These are phyloP conservation scores for Talaromyces atroroseus DNA, from an alignment of 2,329 filamentous ascomycete species.

Conservation along the genomic window DNA sequence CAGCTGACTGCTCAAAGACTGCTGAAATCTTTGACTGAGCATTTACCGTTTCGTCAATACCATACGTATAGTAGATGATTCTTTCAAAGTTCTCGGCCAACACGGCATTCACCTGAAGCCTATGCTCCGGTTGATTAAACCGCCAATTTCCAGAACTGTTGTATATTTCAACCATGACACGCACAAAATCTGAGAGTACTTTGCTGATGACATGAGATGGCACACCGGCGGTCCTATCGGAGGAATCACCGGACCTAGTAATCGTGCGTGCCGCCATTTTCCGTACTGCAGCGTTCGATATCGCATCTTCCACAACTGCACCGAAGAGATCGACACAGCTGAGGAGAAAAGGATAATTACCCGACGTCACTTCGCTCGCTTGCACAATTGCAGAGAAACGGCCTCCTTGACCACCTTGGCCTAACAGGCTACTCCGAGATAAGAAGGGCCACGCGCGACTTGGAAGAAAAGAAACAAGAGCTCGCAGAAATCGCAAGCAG, in stretches of 20 bases:
- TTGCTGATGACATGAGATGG: conserved; percentile 71
- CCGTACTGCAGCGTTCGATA: conserved; percentile 48
- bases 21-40: conserved; percentile 50
- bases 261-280: conserved; percentile 30
- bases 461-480: conserved; percentile 66
- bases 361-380: conserved; percentile 71
- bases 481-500: conserved; percentile 74
- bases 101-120: conserved; percentile 61
- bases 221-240: conserved; percentile 60
- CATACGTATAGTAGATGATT: conserved; percentile 67
- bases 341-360: conserved; percentile 70
- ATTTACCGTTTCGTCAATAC: conserved; percentile 59
- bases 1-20: conserved; percentile 66
- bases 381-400: conserved; percentile 73
- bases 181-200: conserved; percentile 66
- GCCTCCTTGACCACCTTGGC: conserved; percentile 68
- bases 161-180: conserved; percentile 73
- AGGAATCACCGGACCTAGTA: conserved; percentile 26
- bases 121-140: conserved; percentile 64
- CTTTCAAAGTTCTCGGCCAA: conserved; percentile 67
- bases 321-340: conserved; percentile 70
- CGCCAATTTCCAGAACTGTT: conserved; percentile 84
- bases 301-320: conserved; percentile 68
- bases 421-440: conserved; percentile 71
- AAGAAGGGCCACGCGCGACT: conserved; percentile 88